Conservation (phyloP, 768 basidiomycete genomes). For the Mycena alexandri region DNA sequence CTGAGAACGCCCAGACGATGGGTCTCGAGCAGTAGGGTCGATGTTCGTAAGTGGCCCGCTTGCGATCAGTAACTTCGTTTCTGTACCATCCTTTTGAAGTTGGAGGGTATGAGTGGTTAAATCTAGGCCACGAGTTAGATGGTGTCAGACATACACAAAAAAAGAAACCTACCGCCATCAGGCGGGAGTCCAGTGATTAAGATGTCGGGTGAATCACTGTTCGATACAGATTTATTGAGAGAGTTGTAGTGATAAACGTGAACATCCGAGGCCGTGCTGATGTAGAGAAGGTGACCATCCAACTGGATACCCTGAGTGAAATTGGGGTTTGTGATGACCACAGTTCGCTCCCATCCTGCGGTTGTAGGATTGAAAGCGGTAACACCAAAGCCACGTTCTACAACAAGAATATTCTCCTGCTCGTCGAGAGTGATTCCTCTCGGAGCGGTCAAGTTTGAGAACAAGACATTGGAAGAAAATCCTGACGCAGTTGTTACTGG, state of each 20-base stretch:
- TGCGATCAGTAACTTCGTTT: constrained; percentile 49
- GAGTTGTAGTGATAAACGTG: constrained; percentile 54
- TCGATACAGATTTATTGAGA: constrained; percentile 43
- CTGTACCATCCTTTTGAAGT: constrained; percentile 43
- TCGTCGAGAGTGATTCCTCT: constrained; percentile 58
- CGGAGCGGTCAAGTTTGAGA: constrained; percentile 57
- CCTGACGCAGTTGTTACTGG: constrained; percentile 53
- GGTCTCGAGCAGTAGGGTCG: constrained; percentile 57
- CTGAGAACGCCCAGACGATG: constrained; percentile 58
- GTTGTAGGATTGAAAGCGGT: constrained; percentile 51
- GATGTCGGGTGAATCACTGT: constrained; percentile 34
- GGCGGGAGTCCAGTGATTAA: constrained; percentile 51
- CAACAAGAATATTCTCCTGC: constrained; percentile 54
- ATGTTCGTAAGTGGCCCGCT: constrained; percentile 56
- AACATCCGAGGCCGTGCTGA: constrained; percentile 53
- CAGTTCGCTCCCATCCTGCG: constrained; percentile 52
- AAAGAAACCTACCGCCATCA: constrained; percentile 52
- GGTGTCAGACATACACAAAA: not conserved
- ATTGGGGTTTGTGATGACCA: constrained; percentile 51
- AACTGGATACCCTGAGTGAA: constrained; percentile 60
- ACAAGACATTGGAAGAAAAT: constrained; percentile 51
- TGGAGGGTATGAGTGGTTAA: constrained; percentile 58
- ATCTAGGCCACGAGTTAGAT: constrained; percentile 41
- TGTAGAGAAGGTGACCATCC: constrained; percentile 50
- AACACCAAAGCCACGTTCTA: constrained; percentile 59